Evolutionary conservation across 2,329 filamentous ascomycete species (phyloP).

Genomic region (Ambrosiella beaveri): DNA sequence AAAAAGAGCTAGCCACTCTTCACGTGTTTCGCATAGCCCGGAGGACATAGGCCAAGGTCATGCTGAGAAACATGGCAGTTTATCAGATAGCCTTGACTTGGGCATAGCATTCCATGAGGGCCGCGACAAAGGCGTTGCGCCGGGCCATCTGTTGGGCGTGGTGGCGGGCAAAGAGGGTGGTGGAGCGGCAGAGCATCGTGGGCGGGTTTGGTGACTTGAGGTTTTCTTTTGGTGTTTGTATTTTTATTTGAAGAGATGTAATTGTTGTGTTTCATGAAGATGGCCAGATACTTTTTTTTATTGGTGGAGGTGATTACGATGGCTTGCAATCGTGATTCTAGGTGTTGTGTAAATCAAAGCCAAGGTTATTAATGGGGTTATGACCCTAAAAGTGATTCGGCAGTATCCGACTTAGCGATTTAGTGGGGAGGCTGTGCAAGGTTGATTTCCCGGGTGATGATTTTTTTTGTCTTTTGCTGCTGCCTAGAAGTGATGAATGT

Average conservation of each 20-base stretch:
- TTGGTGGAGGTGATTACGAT: too few relatives aligned
- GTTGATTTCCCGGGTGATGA: too few relatives aligned
- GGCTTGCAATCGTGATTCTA: too few relatives aligned
- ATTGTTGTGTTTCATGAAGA: too few relatives aligned
- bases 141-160: background rate
- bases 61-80: background rate
- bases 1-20: background rate
- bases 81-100: constrained; percentile 2
- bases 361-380: too few relatives aligned
- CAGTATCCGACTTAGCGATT: too few relatives aligned
- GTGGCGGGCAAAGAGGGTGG: background rate
- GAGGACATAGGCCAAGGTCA: background rate
- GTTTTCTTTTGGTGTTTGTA: background rate
- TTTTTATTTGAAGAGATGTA: background rate
- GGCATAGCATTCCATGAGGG: constrained; percentile 1
- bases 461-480: too few relatives aligned
- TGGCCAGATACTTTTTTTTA: too few relatives aligned
- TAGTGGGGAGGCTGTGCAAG: too few relatives aligned
- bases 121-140: background rate
- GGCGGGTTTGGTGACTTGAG: background rate
- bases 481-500: too few relatives aligned
- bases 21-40: background rate
- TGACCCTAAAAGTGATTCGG: too few relatives aligned
- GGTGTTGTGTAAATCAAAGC: too few relatives aligned
- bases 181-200: background rate